phyloP scores from a whole-genome alignment of 139 green algal species.

The Coelastrella sp. region DNA sequence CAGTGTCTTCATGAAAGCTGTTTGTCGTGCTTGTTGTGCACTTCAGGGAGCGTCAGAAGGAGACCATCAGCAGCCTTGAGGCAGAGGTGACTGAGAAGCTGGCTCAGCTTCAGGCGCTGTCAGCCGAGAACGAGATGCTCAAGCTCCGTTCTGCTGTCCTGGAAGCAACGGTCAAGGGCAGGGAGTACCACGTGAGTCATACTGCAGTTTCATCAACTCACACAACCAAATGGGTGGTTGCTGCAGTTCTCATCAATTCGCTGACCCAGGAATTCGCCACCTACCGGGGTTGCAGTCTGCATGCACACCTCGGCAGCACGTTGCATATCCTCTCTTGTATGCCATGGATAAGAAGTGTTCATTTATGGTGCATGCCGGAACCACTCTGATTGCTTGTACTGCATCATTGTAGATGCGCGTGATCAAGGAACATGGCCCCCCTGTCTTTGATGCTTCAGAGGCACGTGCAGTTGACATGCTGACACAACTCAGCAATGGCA shows the following conservation, averaged over 20 bases:
- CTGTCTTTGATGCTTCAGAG: conserved; percentile 19
- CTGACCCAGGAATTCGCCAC: no score
- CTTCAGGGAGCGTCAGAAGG: conserved; percentile 43
- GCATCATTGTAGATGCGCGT: conserved; percentile 31
- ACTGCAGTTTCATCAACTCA: no score
- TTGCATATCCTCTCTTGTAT: no score
- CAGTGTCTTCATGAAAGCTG: no score
- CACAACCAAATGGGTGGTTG: no score
- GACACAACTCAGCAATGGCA: not conserved
- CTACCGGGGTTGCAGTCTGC: no score
- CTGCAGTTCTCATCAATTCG: no score
- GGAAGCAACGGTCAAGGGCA: conserved; percentile 22
- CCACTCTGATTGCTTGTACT: no score
- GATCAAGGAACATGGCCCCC: conserved; percentile 35
- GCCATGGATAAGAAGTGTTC: no score
- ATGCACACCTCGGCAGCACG: no score
- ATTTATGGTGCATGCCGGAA: no score
- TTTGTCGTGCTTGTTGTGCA: no score
- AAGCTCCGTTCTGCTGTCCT: conserved; percentile 32
- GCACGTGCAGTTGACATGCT: not conserved
- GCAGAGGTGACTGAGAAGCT: conserved; percentile 31
- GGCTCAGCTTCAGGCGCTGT: conserved; percentile 32
- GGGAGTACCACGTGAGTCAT: conserved; percentile 45
- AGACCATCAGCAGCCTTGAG: conserved; percentile 38
- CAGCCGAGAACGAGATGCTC: conserved; percentile 40